Evolutionary conservation across 2,329 filamentous ascomycete species (phyloP).

Genomic region (Claviceps digitariae): DNA sequence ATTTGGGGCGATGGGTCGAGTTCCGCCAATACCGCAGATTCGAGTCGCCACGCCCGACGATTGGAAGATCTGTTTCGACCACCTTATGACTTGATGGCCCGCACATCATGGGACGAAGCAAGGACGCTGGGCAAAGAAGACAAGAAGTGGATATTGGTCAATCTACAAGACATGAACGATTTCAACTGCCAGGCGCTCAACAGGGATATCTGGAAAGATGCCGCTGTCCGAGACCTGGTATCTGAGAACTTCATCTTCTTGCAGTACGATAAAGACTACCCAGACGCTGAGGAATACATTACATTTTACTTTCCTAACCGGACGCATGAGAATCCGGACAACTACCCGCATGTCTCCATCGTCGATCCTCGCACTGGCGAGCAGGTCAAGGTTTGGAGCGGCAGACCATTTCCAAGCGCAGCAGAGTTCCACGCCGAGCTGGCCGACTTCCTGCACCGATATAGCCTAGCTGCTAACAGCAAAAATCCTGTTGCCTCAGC

Average conservation of each 20-base stretch:
- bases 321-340: conserved; percentile 65
- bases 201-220: conserved; percentile 89
- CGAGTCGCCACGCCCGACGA: conserved; percentile 55
- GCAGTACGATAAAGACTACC: conserved; percentile 81
- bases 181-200: conserved; percentile 94
- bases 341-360: conserved; percentile 92
- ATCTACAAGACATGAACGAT: conserved; percentile 83
- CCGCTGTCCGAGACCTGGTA: conserved; percentile 63
- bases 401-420: conserved; percentile 60
- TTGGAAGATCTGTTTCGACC: conserved; percentile 88
- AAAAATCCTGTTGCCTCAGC: conserved; percentile 80
- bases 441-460: conserved; percentile 92
- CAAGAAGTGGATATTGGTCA: conserved; percentile 90
- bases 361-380: conserved; percentile 92
- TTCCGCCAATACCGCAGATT: conserved; percentile 22
- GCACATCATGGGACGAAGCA: conserved; percentile 68
- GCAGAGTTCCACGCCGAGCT: conserved; percentile 81
- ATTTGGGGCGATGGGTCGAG: conserved; percentile 22
- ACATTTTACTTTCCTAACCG: conserved; percentile 74
- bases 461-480: conserved; percentile 74
- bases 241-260: conserved; percentile 91
- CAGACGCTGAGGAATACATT: conserved; percentile 64
- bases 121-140: conserved; percentile 74
- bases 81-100: conserved; percentile 78
- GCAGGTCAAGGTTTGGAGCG: conserved; percentile 93